phyloP scores from a whole-genome alignment of 2,329 filamentous ascomycete species.

The Stylonectria norvegica region DNA sequence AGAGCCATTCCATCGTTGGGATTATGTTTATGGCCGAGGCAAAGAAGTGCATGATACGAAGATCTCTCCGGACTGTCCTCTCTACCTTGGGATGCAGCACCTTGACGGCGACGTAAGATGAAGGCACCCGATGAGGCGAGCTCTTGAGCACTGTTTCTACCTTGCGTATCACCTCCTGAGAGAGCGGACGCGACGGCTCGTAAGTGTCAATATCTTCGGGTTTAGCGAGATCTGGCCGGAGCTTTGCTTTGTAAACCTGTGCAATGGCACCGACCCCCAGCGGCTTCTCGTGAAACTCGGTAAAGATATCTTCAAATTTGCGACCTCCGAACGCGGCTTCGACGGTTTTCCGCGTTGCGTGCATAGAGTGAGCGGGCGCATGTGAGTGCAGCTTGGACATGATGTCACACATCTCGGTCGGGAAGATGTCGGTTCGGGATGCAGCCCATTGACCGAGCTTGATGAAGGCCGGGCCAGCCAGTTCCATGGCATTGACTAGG shows the following conservation, averaged over 20 bases:
- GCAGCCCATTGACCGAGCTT: slow-evolving; percentile 99
- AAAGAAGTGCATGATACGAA: slow-evolving; percentile 93
- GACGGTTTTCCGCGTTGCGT: slow-evolving; percentile 74
- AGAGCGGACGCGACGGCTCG: slow-evolving; percentile 45
- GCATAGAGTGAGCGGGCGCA: slow-evolving; percentile 85
- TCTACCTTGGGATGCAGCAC: slow-evolving; percentile 92
- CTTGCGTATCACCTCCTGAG: slow-evolving; percentile 70
- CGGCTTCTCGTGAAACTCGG: slow-evolving; percentile 87
- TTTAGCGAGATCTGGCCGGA: slow-evolving; percentile 73
- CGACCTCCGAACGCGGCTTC: slow-evolving; percentile 77
- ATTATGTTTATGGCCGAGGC: slow-evolving; percentile 78
- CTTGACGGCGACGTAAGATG: slow-evolving; percentile 90
- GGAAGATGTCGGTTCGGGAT: slow-evolving; percentile 93
- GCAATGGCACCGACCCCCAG: slow-evolving; percentile 94
- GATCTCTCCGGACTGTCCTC: slow-evolving; percentile 80
- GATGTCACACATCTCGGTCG: slow-evolving; percentile 81
- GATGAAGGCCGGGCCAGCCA: slow-evolving; percentile 92
- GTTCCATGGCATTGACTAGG: slow-evolving; percentile 84
- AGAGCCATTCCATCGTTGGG: slow-evolving; percentile 95
- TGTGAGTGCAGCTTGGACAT: slow-evolving; percentile 96
- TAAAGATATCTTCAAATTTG: slow-evolving; percentile 85
- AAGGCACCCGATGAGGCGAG: slow-evolving; percentile 79
- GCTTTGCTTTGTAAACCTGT: slow-evolving; percentile 93
- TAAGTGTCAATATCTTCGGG: slow-evolving; percentile 57
- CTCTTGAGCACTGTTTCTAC: slow-evolving; percentile 86